A percentile compares a stretch with the other conserved stretches of the same genome.
phyloP scores from a whole-genome alignment of 176 grass and related monocot species.

The Bolboschoenus planiculmis region DNA sequence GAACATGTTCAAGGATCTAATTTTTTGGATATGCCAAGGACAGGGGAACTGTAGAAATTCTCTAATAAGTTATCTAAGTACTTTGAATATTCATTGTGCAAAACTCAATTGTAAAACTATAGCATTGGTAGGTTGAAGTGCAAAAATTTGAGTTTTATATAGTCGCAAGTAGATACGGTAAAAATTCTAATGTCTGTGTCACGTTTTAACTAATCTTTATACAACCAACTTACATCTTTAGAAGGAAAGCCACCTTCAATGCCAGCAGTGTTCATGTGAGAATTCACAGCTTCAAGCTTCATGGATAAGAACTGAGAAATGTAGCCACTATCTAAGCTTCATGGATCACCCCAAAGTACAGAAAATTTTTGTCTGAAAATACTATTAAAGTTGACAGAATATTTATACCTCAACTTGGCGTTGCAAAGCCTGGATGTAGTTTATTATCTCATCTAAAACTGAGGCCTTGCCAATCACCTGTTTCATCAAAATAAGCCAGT shows the following conservation, averaged over 20 bases:
- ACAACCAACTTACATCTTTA: conserved; percentile 75
- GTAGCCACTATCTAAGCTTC: conserved; percentile 11
- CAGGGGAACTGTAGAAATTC: not conserved
- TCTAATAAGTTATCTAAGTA: not conserved
- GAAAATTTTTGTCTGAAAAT: not conserved
- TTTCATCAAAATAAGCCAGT: conserved; percentile 9
- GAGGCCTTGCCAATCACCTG: conserved; percentile 96
- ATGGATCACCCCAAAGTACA: not conserved
- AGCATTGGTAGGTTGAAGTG: not conserved
- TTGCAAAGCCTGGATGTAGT: conserved; percentile 92
- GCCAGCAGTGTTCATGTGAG: conserved; percentile 36
- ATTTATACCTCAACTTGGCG: conserved; percentile 78
- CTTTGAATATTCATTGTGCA: not conserved
- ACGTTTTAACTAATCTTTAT: not conserved
- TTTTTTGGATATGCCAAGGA: not conserved
- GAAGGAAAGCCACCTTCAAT: conserved; percentile 52
- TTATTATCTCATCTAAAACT: conserved; percentile 94
- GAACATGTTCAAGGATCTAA: not conserved
- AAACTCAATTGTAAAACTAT: not conserved
- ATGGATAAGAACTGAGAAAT: conserved; percentile 78
- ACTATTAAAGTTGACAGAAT: conserved; percentile 15
- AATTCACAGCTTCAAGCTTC: conserved; percentile 94
- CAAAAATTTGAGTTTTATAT: not conserved
- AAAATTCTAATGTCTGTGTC: not conserved
- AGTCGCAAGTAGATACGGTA: not conserved